Evolutionary conservation across 768 basidiomycete genomes (phyloP).

Genomic region (Phlebiopsis flavidoalba): DNA sequence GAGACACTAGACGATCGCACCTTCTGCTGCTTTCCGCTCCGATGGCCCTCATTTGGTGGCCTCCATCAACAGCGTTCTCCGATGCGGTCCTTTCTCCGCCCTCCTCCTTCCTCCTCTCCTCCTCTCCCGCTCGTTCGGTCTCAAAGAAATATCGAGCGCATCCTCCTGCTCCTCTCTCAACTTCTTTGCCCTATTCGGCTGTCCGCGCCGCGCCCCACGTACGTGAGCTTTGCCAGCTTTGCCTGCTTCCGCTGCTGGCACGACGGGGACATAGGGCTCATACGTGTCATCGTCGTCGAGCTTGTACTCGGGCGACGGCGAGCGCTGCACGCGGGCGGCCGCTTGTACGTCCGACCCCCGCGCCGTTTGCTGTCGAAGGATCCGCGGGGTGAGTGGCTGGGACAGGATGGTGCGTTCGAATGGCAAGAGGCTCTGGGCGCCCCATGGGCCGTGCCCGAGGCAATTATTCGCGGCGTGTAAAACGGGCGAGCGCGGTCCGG

Average conservation of each 20-base stretch:
- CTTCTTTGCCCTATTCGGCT: slow-evolving; percentile 42
- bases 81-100: slow-evolving; percentile 77
- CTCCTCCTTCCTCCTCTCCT: slow-evolving; percentile 71
- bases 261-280: slow-evolving; percentile 83
- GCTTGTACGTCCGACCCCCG: slow-evolving; percentile 41
- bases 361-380: slow-evolving; percentile 1
- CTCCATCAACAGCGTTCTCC: slow-evolving; percentile 81
- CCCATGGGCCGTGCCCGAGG: too few species aligned
- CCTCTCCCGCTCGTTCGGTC: too few species aligned
- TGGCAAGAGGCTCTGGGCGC: too few species aligned
- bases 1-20: slow-evolving; percentile 31
- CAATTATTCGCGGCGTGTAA: not conserved
- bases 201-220: slow-evolving; percentile 52
- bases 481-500: too few species aligned
- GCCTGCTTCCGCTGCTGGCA: slow-evolving; percentile 79
- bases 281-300: slow-evolving; percentile 63
- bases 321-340: slow-evolving; percentile 46
- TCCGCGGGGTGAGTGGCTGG: too few species aligned
- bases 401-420: too few species aligned
- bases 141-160: too few species aligned
- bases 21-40: slow-evolving; percentile 74
- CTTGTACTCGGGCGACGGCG: slow-evolving; percentile 56
- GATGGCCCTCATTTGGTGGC: slow-evolving; percentile 97
- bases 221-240: slow-evolving; percentile 71
- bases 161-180: slow-evolving; percentile 55